Evolutionary conservation across 1,139 yeast species (phyloP).

Genomic region (Pichia sp.): DNA sequence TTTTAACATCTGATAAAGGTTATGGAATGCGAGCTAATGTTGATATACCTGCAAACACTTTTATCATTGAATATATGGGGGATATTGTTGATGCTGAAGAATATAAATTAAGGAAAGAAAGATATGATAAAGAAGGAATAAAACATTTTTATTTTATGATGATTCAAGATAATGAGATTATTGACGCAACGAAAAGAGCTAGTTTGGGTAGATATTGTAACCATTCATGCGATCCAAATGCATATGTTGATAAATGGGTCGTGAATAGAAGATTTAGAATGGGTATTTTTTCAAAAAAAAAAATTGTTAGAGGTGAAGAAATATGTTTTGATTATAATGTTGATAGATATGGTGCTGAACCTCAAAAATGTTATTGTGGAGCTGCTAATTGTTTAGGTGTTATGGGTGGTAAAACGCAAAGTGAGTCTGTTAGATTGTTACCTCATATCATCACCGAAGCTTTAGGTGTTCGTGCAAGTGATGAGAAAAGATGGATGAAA

Average conservation of each 20-base stretch:
- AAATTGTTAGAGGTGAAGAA: conserved; percentile 76
- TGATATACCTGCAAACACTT: conserved; percentile 53
- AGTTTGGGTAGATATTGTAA: conserved; percentile 86
- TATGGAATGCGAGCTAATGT: conserved; percentile 76
- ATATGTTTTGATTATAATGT: conserved; percentile 94
- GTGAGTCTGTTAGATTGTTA: conserved; percentile 76
- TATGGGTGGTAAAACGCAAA: conserved; percentile 95
- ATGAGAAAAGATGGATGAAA: conserved; percentile 61
- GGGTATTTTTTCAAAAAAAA: conserved; percentile 89
- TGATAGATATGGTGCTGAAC: conserved; percentile 91
- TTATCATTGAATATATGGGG: conserved; percentile 88
- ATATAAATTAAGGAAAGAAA: conserved; percentile 67
- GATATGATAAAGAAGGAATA: conserved; percentile 64
- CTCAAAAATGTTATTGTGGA: conserved; percentile 94
- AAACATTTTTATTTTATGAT: conserved; percentile 96
- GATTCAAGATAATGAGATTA: conserved; percentile 88
- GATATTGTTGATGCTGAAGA: conserved; percentile 78
- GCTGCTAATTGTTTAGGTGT: conserved; percentile 87
- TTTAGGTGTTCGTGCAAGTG: conserved; percentile 65
- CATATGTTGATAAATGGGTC: conserved; percentile 95
- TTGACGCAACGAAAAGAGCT: conserved; percentile 90
- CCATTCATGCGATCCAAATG: conserved; percentile 92
- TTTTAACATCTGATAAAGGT: conserved; percentile 79
- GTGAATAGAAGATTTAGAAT: conserved; percentile 83
- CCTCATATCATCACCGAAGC: conserved; percentile 86